phyloP scores from a whole-genome alignment of 2,329 filamentous ascomycete genomes.

The Pyrenochaeta sp. region DNA sequence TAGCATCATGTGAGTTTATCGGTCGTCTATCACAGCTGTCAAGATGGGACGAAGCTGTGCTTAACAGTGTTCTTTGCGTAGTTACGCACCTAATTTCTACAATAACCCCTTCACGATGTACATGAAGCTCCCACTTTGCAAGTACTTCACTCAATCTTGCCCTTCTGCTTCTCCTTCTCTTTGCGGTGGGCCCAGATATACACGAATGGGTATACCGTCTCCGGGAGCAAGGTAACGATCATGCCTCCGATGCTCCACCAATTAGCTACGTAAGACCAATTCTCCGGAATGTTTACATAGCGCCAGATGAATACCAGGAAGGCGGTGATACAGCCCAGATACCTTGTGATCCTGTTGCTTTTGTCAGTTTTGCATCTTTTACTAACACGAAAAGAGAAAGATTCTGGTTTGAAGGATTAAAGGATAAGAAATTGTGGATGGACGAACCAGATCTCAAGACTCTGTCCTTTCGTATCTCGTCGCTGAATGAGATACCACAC shows the following conservation, averaged over 20 bases:
- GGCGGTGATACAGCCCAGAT: constrained; percentile 48
- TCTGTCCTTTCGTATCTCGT: constrained; percentile 48
- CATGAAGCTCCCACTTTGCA: too few species aligned
- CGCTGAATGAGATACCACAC: constrained; percentile 39
- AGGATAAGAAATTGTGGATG: neutral
- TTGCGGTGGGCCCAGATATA: constrained; percentile 45
- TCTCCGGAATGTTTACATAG: constrained; percentile 48
- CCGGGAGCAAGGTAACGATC: constrained; percentile 47
- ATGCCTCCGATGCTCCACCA: constrained; percentile 45
- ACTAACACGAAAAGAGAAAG: neutral
- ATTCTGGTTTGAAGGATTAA: neutral
- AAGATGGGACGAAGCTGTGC: too few species aligned
- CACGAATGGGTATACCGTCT: constrained; percentile 48
- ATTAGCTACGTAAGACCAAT: constrained; percentile 49
- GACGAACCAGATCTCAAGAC: constrained; percentile 50
- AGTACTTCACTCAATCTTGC: constrained; percentile 10
- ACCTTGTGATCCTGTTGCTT: constrained; percentile 45
- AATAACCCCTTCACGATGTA: too few species aligned
- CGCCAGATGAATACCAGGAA: constrained; percentile 51
- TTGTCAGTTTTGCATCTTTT: constrained; percentile 1
- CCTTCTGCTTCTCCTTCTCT: constrained; percentile 23
- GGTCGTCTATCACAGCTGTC: too few species aligned
- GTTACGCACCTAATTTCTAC: too few species aligned
- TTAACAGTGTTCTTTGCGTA: too few species aligned
- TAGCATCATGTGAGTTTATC: too few species aligned